Base-by-base conservation (phyloP, 306 rosid genomes). In the Casuarina equisetifolia region DNA sequence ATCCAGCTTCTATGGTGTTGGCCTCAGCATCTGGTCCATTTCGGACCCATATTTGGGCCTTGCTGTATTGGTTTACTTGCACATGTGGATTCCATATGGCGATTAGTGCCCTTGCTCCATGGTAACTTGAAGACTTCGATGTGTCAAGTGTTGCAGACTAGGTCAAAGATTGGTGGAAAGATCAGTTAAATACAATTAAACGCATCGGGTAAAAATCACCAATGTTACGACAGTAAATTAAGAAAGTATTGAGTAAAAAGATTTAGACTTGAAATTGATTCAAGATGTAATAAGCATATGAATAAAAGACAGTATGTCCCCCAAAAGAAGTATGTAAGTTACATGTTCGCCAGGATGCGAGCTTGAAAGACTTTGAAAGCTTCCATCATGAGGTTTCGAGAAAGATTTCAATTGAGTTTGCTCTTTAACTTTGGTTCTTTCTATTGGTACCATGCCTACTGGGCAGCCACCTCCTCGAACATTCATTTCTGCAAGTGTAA, bases 371-470 rank as follows among this genome's bases (percentile, higher is more conserved):
- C 32, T 17, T 25, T 55, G 61, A 55, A 55, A 19, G 61, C 9
- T 55, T n/a, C 82, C 20, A 78, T 54, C 20, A 73, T 73, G 32
- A 25, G 32, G 32, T 25, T 25, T 25, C 32, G 32, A 25, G 32
- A 25, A 25, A 25, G 32, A 25, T 25, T 25, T 25, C 32, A 25
- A 25, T 25, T 25, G 32, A 25, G 32, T 10, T 16, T 53, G 59
- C 6, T 12, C 81, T 38, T 77, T 53, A 19, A 13, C 73, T 3
- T 20, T 82, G 8, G 79, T n/a, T 66, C 82, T 72, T 64, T 20
- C 69, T 15, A 82, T 68, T 25, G 82, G 64, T 62, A 82, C 82
- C 10, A 79, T 67, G 46, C 76, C 79, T 43, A 10, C 72, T 39
- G 76, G 82, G 36, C 82, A 78, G 36, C 44, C n/a, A 45, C n/a